Percentiles rank a stretch among this genome's conserved stretches.
These are phyloP conservation scores for Cucumis cinereus DNA, from an alignment of 306 rosid species.

Conservation along the genomic window DNA sequence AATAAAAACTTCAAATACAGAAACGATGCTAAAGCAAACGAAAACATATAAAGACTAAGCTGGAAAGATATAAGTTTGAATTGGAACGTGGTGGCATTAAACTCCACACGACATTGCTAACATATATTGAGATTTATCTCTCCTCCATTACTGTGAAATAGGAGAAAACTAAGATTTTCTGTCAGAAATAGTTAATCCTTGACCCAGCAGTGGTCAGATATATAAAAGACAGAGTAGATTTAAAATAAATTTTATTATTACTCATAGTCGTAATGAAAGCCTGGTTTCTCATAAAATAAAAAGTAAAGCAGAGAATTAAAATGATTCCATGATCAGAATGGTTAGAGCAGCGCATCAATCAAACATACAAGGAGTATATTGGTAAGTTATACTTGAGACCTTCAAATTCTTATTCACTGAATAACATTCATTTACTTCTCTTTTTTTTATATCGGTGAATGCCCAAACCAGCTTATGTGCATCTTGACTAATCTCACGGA, in stretches of 20 bases:
- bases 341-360: background rate
- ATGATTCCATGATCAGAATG: background rate
- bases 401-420: background rate
- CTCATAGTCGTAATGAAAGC: no score
- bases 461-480: no score
- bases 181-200: background rate
- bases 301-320: background rate
- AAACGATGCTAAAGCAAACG: no score
- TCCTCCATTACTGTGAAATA: background rate
- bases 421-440: background rate
- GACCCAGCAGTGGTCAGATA: background rate
- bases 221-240: background rate
- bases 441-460: no score
- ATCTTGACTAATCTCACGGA: no score
- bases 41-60: no score
- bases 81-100: background rate
- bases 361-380: background rate
- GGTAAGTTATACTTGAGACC: background rate
- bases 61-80: no score
- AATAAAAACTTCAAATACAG: no score
- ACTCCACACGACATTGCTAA: background rate
- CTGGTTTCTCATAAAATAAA: no score
- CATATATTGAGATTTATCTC: background rate
- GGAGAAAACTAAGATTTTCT: background rate
- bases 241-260: background rate